Evolutionary conservation across 2,329 filamentous ascomycete species (phyloP), one percentile per base, ranked within the genome.

Genomic region (Hirsutella rhossiliensis): DNA sequence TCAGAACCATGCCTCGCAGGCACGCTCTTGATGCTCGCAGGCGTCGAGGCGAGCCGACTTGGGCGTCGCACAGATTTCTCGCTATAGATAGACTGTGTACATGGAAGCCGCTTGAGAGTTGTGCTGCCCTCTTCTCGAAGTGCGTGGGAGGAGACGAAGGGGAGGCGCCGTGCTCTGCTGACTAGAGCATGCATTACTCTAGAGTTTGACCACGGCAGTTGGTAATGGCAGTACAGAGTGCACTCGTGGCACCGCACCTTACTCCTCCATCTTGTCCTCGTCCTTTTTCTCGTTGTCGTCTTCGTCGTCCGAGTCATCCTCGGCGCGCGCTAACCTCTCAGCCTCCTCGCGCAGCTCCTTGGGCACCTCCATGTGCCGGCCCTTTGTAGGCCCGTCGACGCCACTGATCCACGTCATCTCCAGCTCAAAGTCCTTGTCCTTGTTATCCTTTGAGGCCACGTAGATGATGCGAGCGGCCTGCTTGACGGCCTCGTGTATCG

Each of bases 351-450:
- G 72, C 56, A 98, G 66, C 53, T 88, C 84, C 72, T 87, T 89
- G 45, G 92, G 92, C 46, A 98, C 92, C 66, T 94, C 87, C 65
- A 90, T 76, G 62, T 98, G 92, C 56, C 82, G 80, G 50, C 92
- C 92, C 71, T 94, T 90, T 50, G 89, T 97, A 31, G 89, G 88
- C 5, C 89, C 90, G 52, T 85, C 78, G 40, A 80, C 66, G 43
- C 76, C 78, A 65, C 88, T 96, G 64, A 97, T 86, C 92, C 92
- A 98, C 47, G 87, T 94, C 88, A 98, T 94, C 72, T 98, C 92
- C 47, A 98, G 74, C 78, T 98, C 92, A 59, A 97, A 98, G 52
- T 97, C 92, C 75, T 98, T 98, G 69, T 97, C 92, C 72, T 97
- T 97, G 75, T 90, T 97, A 65, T 98, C 92, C 65, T 97, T 92